phyloP scores from a whole-genome alignment of 2,329 filamentous ascomycete species.

The Pseudogymnoascus sp. region DNA sequence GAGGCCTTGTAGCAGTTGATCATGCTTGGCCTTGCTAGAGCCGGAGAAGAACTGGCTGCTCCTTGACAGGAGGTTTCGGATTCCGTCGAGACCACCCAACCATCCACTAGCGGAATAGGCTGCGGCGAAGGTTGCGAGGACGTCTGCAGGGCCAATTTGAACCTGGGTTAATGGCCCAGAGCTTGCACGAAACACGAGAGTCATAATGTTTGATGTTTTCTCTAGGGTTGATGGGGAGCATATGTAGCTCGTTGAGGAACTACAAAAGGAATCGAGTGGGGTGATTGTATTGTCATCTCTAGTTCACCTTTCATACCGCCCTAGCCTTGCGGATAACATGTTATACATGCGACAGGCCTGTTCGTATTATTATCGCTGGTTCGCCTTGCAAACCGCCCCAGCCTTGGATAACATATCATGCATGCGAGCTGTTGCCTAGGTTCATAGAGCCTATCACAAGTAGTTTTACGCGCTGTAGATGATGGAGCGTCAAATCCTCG shows the following conservation, averaged over 20 bases:
- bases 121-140: neutral
- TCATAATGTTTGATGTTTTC: neutral
- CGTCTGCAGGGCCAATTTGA: neutral
- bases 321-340: no score
- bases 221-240: neutral
- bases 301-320: neutral
- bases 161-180: neutral
- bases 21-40: neutral
- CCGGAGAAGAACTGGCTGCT: neutral
- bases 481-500: no score
- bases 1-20: neutral
- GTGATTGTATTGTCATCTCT: neutral
- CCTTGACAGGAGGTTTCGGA: neutral
- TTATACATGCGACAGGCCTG: no score
- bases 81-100: neutral
- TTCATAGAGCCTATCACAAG: no score
- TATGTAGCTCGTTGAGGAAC: neutral
- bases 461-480: no score
- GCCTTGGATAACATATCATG: no score
- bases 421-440: no score
- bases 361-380: no score
- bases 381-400: neutral
- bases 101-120: neutral
- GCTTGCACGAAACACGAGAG: neutral
- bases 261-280: neutral